Conservation (phyloP, 2,329 filamentous ascomycete species). For the Botrytis porri region DNA sequence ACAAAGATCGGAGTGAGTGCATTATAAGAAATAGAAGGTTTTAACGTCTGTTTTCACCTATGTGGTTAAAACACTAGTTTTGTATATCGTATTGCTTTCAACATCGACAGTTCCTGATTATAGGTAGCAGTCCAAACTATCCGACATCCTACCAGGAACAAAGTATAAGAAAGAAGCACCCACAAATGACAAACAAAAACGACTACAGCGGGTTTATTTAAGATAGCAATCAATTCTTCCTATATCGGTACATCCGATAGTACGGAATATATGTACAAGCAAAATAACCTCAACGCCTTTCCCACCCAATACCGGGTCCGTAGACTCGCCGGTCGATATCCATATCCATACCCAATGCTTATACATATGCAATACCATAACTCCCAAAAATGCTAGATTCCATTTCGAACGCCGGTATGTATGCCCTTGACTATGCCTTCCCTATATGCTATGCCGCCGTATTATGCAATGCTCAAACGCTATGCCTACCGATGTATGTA, state of each 20-base stretch:
- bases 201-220: no score
- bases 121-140: neutral
- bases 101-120: neutral
- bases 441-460: neutral
- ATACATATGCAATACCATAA: neutral
- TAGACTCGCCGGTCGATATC: slow-evolving; percentile 28
- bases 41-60: neutral
- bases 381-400: slow-evolving; percentile 2
- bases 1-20: no score
- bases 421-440: neutral
- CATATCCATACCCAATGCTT: slow-evolving; percentile 10
- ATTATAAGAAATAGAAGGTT: neutral
- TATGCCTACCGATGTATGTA: neutral
- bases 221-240: neutral
- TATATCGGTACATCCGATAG: neutral
- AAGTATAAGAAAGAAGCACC: neutral
- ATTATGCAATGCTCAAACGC: neutral
- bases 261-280: neutral
- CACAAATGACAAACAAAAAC: neutral
- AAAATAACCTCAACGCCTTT: slow-evolving; percentile 1
- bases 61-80: neutral
- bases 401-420: neutral
- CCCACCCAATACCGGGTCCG: slow-evolving; percentile 25
- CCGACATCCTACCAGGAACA: neutral
- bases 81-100: neutral